phyloP scores from a whole-genome alignment of 805 yeast genomes.

The Hyphopichia homilentoma region DNA sequence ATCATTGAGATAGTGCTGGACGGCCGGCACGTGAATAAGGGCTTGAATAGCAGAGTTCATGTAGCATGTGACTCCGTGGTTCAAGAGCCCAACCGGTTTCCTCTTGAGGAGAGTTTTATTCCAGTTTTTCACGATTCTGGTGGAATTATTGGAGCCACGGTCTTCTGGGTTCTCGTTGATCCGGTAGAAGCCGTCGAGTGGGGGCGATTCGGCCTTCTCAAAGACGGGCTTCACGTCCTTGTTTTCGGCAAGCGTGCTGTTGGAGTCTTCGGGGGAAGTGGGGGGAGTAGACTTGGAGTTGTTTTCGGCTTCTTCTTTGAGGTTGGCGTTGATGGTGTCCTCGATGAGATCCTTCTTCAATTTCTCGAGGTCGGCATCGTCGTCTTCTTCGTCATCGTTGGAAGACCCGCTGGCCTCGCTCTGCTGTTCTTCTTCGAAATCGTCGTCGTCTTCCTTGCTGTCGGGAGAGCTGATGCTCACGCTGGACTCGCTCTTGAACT shows the following conservation, averaged over 20 bases:
- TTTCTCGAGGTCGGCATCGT: slow-evolving; percentile 10
- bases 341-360: slow-evolving; percentile 15
- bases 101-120: slow-evolving; percentile 42
- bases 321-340: slow-evolving; percentile 12
- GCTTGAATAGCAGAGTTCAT: slow-evolving; percentile 95
- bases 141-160: slow-evolving; percentile 58
- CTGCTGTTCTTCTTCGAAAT: slow-evolving; percentile 10
- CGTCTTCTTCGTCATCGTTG: slow-evolving; percentile 14
- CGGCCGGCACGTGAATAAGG: slow-evolving; percentile 84
- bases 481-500: slow-evolving; percentile 8
- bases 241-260: slow-evolving; percentile 4
- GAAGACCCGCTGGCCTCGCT: slow-evolving; percentile 28
- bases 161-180: slow-evolving; percentile 57
- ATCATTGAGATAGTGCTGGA: slow-evolving; percentile 76
- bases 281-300: slow-evolving; percentile 21
- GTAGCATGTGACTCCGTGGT: slow-evolving; percentile 95
- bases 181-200: slow-evolving; percentile 40
- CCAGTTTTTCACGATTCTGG: slow-evolving; percentile 71
- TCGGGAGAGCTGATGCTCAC: slow-evolving; percentile 2
- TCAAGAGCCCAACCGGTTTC: slow-evolving; percentile 72
- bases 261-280: slow-evolving; percentile 29
- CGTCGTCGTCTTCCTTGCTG: slow-evolving; percentile 9
- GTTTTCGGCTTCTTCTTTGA: slow-evolving; percentile 13
- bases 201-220: slow-evolving; percentile 1
- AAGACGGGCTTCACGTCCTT: slow-evolving; percentile 3